Base-by-base conservation (phyloP, 306 rosid genomes). In the Quercus alba region DNA sequence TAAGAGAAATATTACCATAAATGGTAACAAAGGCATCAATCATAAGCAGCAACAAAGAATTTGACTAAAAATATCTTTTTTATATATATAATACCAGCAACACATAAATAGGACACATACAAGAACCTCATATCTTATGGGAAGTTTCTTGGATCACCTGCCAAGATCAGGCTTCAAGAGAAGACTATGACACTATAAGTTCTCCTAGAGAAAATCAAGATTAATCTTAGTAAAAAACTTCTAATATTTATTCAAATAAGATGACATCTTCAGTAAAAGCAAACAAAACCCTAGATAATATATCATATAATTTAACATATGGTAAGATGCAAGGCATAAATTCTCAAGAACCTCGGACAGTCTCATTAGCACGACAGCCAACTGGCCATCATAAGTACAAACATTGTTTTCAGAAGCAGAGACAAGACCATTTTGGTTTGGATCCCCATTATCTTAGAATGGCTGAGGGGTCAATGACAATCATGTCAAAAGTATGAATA, bases 1-100 rank as follows among this genome's bases (percentile, higher is more conserved):
- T 59, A 35, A 78, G 20, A 33, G 20, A 81, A 70, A 13, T 5
- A 49, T 76, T 46, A 74, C 28, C 44, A 77, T 55, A 59, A 71
- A 49, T 58, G 64, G 44, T 58, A 59, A 25, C 51, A 68, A 25
- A 64, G 57, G 52, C 14, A 78, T 38, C 25, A 14, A 64, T 61
- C 70, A 28, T 18, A 14, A 63, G 30, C 41, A 63, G 30, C 30
- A 23, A 59, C 18, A 58, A 58, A 63, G 11, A 26, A 63, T 63
- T 28, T 63, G 20, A 63, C 4, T 63, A 63, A 63, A 63, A 28
- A 18, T 19, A 63, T 15, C 2, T 9, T 5, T 25, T 6, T 26
- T 14, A 4, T 62, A 61, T 11, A 12, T 61, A 38, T 11, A 61
- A 61, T 23, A 23, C 26, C 67, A 23, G 7, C 11, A 3, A 25